Percentiles rank a stretch among this genome's conserved stretches.
These are phyloP conservation scores for Cladosporium sp. DNA, from an alignment of 2,329 filamentous ascomycete species.

Conservation along the genomic window DNA sequence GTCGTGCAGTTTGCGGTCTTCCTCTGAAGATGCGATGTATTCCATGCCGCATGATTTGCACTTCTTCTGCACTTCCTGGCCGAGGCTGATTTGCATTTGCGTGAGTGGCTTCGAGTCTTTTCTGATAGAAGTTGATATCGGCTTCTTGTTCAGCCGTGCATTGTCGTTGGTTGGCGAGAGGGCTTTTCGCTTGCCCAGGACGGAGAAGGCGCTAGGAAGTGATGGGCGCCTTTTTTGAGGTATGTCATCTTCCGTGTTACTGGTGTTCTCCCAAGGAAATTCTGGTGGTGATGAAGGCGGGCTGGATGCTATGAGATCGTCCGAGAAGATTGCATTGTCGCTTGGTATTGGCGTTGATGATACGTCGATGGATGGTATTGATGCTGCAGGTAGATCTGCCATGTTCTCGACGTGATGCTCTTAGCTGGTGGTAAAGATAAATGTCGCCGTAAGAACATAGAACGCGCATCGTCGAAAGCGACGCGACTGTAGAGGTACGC, in stretches of 20 bases:
- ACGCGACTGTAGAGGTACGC: background rate
- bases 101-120: constrained; percentile 36
- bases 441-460: background rate
- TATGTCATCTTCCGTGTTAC: background rate
- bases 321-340: constrained; percentile 23
- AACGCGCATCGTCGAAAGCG: background rate
- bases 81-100: constrained; percentile 60
- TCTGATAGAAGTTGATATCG: constrained; percentile 23
- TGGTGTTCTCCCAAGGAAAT: constrained; percentile 34
- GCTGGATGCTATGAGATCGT: constrained; percentile 35
- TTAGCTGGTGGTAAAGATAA: background rate
- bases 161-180: constrained; percentile 28
- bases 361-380: background rate
- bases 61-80: constrained; percentile 51
- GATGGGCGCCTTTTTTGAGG: constrained; percentile 14
- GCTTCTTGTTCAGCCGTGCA: constrained; percentile 24
- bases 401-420: background rate
- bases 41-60: constrained; percentile 63
- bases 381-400: background rate
- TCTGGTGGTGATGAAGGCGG: constrained; percentile 52
- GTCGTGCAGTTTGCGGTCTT: constrained; percentile 60
- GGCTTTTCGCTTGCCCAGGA: constrained; percentile 30
- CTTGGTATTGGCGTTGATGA: constrained; percentile 22
- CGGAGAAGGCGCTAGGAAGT: constrained; percentile 29
- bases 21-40: constrained; percentile 58